Evolutionary conservation across 257 asterid species (phyloP).

Genomic region (Ilex aquifolium): DNA sequence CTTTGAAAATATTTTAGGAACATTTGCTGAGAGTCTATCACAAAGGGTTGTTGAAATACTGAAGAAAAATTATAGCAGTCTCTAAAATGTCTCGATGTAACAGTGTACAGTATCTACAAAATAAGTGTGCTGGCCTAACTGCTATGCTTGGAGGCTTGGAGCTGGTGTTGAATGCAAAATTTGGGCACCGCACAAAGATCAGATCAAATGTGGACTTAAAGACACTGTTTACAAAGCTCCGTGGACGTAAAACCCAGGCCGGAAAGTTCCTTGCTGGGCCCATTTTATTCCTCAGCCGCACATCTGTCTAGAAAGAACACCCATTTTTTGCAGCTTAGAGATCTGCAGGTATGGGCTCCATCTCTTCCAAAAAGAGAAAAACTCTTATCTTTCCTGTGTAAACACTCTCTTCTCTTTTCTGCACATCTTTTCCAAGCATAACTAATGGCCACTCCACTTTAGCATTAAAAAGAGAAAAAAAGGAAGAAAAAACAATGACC

Average conservation of each 20-base stretch:
- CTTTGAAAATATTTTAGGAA: constrained; percentile 3
- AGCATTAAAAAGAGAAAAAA: constrained; percentile 15
- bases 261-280: constrained; percentile 22
- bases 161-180: too few relatives aligned
- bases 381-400: constrained; percentile 12
- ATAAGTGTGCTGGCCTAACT: too few relatives aligned
- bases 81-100: too few relatives aligned
- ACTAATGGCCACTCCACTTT: constrained; percentile 18
- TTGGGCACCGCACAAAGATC: too few relatives aligned
- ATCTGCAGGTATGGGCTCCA: constrained; percentile 14
- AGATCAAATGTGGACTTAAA: constrained; percentile 18
- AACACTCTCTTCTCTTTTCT: constrained; percentile 7
- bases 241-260: constrained; percentile 10
- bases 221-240: constrained; percentile 7
- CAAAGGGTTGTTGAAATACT: constrained; percentile 2
- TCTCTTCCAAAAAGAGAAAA: constrained; percentile 19
- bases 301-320: too few relatives aligned
- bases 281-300: too few relatives aligned
- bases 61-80: neutral
- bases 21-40: constrained; percentile 1
- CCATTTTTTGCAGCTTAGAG: neutral
- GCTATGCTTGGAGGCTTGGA: too few relatives aligned
- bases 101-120: too few relatives aligned
- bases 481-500: constrained; percentile 27
- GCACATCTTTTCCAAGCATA: constrained; percentile 6